A percentile compares a stretch with the other conserved stretches of the same genome.
These are phyloP conservation scores for Globisporangium middletonii DNA, from an alignment of 352 stramenopile species.

Conservation along the genomic window DNA sequence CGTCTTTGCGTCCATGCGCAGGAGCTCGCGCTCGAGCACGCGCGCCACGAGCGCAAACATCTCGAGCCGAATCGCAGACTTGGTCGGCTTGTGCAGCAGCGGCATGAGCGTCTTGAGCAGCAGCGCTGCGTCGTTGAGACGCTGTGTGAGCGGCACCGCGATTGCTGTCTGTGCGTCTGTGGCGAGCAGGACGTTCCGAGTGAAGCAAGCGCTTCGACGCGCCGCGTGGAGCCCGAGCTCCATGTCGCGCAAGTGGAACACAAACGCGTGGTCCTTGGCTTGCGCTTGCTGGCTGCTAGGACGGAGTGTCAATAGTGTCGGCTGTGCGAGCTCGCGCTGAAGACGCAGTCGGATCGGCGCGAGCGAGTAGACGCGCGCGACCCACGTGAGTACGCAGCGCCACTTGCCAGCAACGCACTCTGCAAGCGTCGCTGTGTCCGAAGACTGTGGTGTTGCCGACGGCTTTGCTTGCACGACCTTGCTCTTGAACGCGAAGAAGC, in stretches of 20 bases:
- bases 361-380: conserved; percentile 18
- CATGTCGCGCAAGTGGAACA: conserved; percentile 33
- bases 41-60: conserved; percentile 31
- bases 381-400: conserved; percentile 20
- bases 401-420: conserved; percentile 17
- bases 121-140: conserved; percentile 28
- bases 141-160: conserved; percentile 13
- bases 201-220: not conserved
- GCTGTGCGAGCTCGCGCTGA: conserved; percentile 32
- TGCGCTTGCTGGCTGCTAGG: not conserved
- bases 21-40: conserved; percentile 40
- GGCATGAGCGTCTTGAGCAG: conserved; percentile 43
- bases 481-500: conserved; percentile 55
- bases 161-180: conserved; percentile 8
- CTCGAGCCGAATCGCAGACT: conserved; percentile 30
- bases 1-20: conserved; percentile 13
- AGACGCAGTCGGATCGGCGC: conserved; percentile 19
- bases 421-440: conserved; percentile 12
- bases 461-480: not conserved
- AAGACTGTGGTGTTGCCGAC: not conserved
- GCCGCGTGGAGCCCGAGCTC: conserved; percentile 23
- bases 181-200: conserved; percentile 2
- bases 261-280: conserved; percentile 28
- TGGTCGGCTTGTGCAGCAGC: conserved; percentile 48
- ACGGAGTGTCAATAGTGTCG: conserved; percentile 15